These are phyloP conservation scores for Melampsora occidentalis DNA, from an alignment of 1,284 basidiomycete genomes.

Conservation along the genomic window DNA sequence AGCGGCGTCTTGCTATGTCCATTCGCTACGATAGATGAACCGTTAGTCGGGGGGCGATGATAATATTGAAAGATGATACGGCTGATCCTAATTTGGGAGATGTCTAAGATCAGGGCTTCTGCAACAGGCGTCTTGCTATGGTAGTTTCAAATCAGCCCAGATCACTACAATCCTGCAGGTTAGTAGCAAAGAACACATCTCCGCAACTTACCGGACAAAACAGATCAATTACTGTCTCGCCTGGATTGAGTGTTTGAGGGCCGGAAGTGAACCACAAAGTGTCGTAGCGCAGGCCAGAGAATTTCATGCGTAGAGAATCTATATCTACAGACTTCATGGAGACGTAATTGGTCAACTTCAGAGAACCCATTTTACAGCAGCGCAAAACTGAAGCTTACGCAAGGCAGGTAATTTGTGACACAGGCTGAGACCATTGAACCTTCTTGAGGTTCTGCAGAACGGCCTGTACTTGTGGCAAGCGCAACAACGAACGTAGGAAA, in stretches of 20 bases:
- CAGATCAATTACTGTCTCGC: slow-evolving; percentile 28
- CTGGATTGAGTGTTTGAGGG: slow-evolving; percentile 17
- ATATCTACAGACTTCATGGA: slow-evolving; percentile 33
- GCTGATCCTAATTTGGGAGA: slow-evolving; percentile 51
- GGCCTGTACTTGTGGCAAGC: slow-evolving; percentile 57
- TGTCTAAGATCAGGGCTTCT: slow-evolving; percentile 57
- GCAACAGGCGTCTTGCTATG: slow-evolving; percentile 62
- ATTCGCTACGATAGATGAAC: neutral
- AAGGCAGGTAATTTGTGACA: slow-evolving; percentile 67
- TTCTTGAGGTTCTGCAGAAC: slow-evolving; percentile 62
- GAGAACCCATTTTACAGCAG: neutral
- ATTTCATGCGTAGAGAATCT: slow-evolving; percentile 42
- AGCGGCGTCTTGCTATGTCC: neutral
- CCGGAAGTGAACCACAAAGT: slow-evolving; percentile 39
- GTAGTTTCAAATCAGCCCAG: slow-evolving; percentile 3
- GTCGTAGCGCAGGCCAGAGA: slow-evolving; percentile 22
- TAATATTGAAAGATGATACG: slow-evolving; percentile 53
- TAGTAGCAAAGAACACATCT: neutral
- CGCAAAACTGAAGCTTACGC: slow-evolving; percentile 59
- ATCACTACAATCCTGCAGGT: neutral
- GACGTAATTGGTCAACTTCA: neutral
- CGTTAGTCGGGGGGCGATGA: slow-evolving; percentile 55
- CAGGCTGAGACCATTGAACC: slow-evolving; percentile 63
- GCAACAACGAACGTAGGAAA: slow-evolving; percentile 65
- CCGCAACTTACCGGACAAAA: slow-evolving; percentile 41